phyloP scores from a whole-genome alignment of 768 basidiomycete species.

The Boletellus sp. region DNA sequence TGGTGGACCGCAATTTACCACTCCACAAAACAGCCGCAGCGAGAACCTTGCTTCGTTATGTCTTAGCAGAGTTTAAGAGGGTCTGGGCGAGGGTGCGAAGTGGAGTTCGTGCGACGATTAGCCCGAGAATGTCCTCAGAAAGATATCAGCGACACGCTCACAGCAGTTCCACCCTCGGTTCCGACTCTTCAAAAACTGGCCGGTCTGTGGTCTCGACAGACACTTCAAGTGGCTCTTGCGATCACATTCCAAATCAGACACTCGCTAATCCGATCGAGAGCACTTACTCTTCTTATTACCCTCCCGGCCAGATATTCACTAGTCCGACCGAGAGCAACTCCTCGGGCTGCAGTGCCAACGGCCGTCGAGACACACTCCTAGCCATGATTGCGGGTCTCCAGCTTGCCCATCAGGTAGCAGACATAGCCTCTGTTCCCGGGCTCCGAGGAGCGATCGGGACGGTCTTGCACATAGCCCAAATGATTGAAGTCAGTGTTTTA shows the following conservation, averaged over 20 bases:
- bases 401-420: conserved; percentile 4
- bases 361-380: not conserved
- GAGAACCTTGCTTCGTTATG: conserved; percentile 11
- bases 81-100: conserved; percentile 4
- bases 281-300: not conserved
- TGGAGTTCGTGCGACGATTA: not conserved
- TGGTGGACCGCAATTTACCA: conserved; percentile 10
- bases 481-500: conserved; percentile 6
- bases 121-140: not conserved
- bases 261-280: not conserved
- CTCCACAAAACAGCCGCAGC: conserved; percentile 15
- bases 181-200: not conserved
- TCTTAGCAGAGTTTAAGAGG: conserved; percentile 7
- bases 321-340: conserved; percentile 1
- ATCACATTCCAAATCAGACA: not conserved
- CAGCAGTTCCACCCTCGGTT: not conserved
- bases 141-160: not conserved
- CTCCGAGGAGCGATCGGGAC: conserved; percentile 10
- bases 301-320: not conserved
- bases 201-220: not conserved
- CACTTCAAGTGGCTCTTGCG: not conserved
- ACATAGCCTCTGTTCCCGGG: not conserved
- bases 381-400: conserved; percentile 7
- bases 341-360: conserved; percentile 1
- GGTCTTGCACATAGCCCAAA: conserved; percentile 4